phyloP scores from a whole-genome alignment of 2,329 filamentous ascomycete genomes.

The Sordariomycetes sp. region DNA sequence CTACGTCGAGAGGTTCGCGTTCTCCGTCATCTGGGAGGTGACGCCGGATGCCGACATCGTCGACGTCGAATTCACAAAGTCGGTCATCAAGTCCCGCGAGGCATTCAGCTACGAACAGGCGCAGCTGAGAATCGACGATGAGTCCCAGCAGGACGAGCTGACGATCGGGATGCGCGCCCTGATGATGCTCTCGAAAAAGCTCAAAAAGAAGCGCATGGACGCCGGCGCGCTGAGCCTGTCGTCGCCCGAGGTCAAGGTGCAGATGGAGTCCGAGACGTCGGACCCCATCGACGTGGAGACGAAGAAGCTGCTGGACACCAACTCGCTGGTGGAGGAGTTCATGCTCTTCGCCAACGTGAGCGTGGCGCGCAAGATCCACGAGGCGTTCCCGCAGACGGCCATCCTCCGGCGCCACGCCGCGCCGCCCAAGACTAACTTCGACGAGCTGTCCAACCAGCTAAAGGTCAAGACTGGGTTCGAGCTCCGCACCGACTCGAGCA shows the following conservation, averaged over 20 bases:
- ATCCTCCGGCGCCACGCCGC: slow-evolving; percentile 84
- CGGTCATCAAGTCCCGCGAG: slow-evolving; percentile 90
- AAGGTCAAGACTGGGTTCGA: slow-evolving; percentile 74
- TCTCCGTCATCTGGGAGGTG: slow-evolving; percentile 82
- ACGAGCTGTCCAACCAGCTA: slow-evolving; percentile 83
- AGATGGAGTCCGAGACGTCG: slow-evolving; percentile 88
- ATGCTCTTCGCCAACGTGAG: slow-evolving; percentile 98
- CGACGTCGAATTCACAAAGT: slow-evolving; percentile 83
- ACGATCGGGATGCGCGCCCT: slow-evolving; percentile 81
- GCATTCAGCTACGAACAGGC: slow-evolving; percentile 97
- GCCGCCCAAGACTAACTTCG: slow-evolving; percentile 91
- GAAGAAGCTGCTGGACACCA: slow-evolving; percentile 86
- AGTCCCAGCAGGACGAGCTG: slow-evolving; percentile 74
- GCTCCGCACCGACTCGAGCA: slow-evolving; percentile 72
- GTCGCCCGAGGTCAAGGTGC: slow-evolving; percentile 93
- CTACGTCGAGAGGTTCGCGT: slow-evolving; percentile 88
- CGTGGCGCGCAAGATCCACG: slow-evolving; percentile 81
- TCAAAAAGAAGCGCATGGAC: slow-evolving; percentile 91
- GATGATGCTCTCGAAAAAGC: slow-evolving; percentile 78
- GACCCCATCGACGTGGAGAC: slow-evolving; percentile 95
- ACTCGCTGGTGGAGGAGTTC: slow-evolving; percentile 96
- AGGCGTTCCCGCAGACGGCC: slow-evolving; percentile 87
- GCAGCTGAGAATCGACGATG: slow-evolving; percentile 85
- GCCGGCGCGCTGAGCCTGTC: slow-evolving; percentile 90
- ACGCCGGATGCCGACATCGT: slow-evolving; percentile 76